Evolutionary conservation across 2,329 filamentous ascomycete genomes (phyloP), one percentile per base, ranked within the genome.

Genomic region (Graphilbum fragrans): DNA sequence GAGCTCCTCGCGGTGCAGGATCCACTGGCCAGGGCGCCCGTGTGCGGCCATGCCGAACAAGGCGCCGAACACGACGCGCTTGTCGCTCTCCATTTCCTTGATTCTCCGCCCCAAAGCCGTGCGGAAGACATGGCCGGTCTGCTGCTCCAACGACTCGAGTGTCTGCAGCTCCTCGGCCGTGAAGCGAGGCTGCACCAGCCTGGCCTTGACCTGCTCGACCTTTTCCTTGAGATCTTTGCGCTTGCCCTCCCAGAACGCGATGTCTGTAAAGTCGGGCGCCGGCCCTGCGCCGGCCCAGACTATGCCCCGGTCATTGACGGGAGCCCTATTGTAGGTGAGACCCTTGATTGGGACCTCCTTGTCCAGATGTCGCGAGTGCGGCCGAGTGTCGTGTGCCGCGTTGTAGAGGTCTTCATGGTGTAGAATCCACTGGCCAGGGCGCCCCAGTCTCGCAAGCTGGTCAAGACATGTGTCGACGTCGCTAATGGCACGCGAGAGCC

Each of bases 21-120:
- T 36, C 41, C 41, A 43, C 10, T 39, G 41, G 33, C 41, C 41
- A 7, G 41, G 41, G 17, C 41, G 41, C 3, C 41, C 41, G 12
- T 18, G 23, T 9, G 12, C 3, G 5, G 41, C 41, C 11, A 43
- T 16, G 2, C 5, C 7, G 32, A 43, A 36, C 32, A 43, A 10
- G 3, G 2, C 2, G 22, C 16, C 27, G 21, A 43, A 36, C 10
- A 43, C 36, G 16, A 2, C 17, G 6, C 2, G 4, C 9, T 5
- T 22, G 3, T 17, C n/a, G n/a, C n/a, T n/a, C n/a, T n/a, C n/a
- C n/a, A n/a, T n/a, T n/a, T n/a, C n/a, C n/a, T n/a, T 3, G 3
- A 2, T 29, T 22, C 11, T 17, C 34, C 16, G 4, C n/a, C 9
- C 7, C 10, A 5, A 19, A 19, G 3, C 3, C 8, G 4, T 4